Evolutionary conservation across 2,329 filamentous ascomycete species (phyloP).

Genomic region (Aspergillus eucalypticola): DNA sequence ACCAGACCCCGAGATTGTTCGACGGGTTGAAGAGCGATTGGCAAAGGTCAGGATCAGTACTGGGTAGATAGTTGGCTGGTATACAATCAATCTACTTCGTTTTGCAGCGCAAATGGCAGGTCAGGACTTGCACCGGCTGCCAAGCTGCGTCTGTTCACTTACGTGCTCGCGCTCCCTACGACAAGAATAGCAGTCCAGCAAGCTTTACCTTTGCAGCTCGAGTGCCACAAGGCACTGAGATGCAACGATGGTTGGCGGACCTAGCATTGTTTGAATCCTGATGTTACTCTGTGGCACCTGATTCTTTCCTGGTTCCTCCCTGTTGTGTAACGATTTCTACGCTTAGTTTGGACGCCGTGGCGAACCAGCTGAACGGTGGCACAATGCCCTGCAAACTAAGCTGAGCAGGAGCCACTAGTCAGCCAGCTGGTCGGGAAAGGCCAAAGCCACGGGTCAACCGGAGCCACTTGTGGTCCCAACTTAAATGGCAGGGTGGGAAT

Average conservation of each 20-base stretch:
- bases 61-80: conserved; percentile 1
- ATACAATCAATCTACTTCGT: background rate
- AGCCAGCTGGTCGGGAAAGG: background rate
- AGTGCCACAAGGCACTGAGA: background rate
- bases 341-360: background rate
- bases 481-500: background rate
- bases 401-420: background rate
- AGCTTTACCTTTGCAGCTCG: background rate
- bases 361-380: background rate
- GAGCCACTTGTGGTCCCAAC: background rate
- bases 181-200: background rate
- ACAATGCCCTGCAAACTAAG: background rate
- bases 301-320: background rate
- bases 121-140: background rate
- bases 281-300: background rate
- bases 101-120: background rate
- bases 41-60: conserved; percentile 25
- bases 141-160: background rate
- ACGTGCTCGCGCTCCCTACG: background rate
- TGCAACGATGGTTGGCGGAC: background rate
- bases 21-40: conserved; percentile 43
- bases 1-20: conserved; percentile 41
- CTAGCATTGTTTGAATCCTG: background rate
- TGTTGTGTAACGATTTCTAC: background rate
- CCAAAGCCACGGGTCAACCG: background rate